Conservation (phyloP, 2,329 filamentous ascomycete genomes). For the Orbilia ellipsospora region DNA sequence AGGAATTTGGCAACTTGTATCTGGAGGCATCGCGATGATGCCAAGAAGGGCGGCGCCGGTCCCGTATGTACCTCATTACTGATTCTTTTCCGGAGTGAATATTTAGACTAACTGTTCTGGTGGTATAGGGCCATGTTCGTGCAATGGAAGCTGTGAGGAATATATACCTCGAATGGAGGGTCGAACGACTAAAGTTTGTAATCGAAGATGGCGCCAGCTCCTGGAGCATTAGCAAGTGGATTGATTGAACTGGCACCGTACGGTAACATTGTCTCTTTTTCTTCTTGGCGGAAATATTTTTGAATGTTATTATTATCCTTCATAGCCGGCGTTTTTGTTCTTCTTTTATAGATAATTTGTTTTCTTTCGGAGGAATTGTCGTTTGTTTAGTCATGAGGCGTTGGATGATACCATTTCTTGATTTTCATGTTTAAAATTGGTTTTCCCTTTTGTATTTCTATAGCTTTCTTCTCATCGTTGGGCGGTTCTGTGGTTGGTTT, state of each 20-base stretch:
- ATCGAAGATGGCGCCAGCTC: constrained; percentile 73
- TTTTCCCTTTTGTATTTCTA: too few species aligned
- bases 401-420: constrained; percentile 41
- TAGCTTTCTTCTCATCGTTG: too few species aligned
- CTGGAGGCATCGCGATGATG: constrained; percentile 72
- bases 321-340: constrained; percentile 38
- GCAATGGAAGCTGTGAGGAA: constrained; percentile 74
- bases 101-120: constrained; percentile 13
- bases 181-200: constrained; percentile 76
- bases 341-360: too few species aligned
- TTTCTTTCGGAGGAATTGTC: constrained; percentile 1
- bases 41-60: constrained; percentile 70
- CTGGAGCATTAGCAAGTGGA: constrained; percentile 74
- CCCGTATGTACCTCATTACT: constrained; percentile 67
- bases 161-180: constrained; percentile 70
- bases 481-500: constrained; percentile 18
- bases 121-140: constrained; percentile 62
- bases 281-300: constrained; percentile 4
- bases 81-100: not conserved
- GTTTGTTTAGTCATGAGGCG: constrained; percentile 13
- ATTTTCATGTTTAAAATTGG: too few species aligned
- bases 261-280: constrained; percentile 16
- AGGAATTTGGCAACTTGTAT: constrained; percentile 85
- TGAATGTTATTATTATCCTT: constrained; percentile 9
- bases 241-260: constrained; percentile 12